Evolutionary conservation across 768 basidiomycete species (phyloP), one percentile per base, ranked within the genome.

Genomic region (Tubosaeta brunneosetosa): DNA sequence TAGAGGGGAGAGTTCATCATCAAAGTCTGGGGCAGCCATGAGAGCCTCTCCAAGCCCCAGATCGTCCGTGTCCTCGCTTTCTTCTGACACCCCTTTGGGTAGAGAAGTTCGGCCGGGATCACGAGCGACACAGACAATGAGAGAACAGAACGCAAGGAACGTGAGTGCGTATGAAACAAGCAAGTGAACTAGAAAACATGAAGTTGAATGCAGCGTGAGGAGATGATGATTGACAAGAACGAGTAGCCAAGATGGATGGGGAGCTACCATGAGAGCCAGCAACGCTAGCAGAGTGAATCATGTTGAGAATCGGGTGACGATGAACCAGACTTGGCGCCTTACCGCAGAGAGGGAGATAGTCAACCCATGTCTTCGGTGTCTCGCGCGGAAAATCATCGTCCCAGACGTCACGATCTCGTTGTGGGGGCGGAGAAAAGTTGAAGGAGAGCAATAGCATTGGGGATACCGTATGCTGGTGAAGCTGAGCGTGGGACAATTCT

Each of bases 191-290:
- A 90, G 48, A 58, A 86, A 84, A 34, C 70, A 62, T 14, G 69
- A 40, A 4, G 79, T 73, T 33, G 74, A 69, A 45, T 80, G 70
- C 8, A 83, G 68, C 11, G 79, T 79, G 43, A 74, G 72, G 31
- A 86, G 74, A 63, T 91, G 81, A 61, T 86, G 85, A 56, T 83
- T 77, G 52, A 85, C 74, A 31, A 91, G 79, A 44, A 90, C 71
- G 52, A 80, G 77, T 13, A 91, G 70, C 60, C 84, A 71, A 6
- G 89, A 90, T 1, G 88, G 88, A 34, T 90, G 90, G 9, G 89
- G 88, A 9, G 80, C 77, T 4, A 90, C 64, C 47, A 91, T 79
- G 37, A 89, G 66, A 22, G 76, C 47, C 26, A 90, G 60, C 14
- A 80, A 67, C 14, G 68, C 82, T 82, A 53, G 33, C 45, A 13